Percentiles rank a stretch among this genome's conserved stretches.
Evolutionary conservation across 2,329 filamentous ascomycete genomes (phyloP).

Genomic region (Neobulgaria alba): DNA sequence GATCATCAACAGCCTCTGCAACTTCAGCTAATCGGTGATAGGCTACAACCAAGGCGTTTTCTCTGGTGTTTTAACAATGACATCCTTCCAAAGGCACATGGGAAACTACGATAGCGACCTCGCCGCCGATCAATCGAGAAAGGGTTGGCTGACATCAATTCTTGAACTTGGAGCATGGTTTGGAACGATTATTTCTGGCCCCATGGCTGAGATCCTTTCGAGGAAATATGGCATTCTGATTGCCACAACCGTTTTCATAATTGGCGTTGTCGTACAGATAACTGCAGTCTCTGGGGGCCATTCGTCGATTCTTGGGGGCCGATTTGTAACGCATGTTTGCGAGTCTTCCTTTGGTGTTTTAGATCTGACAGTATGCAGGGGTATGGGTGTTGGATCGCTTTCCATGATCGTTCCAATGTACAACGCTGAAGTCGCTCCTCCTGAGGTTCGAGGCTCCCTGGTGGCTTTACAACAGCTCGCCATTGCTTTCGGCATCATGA

Average conservation of each 20-base stretch:
- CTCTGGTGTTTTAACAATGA: constrained; percentile 57
- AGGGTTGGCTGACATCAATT: constrained; percentile 56
- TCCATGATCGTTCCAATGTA: constrained; percentile 56
- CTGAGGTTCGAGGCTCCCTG: constrained; percentile 58
- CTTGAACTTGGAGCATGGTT: constrained; percentile 71
- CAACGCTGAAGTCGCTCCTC: constrained; percentile 44
- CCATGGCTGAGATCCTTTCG: constrained; percentile 60
- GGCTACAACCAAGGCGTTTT: constrained; percentile 72
- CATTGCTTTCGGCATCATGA: constrained; percentile 52
- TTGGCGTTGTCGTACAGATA: constrained; percentile 62
- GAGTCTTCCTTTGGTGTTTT: background rate
- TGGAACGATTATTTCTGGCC: constrained; percentile 61
- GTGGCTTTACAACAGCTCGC: constrained; percentile 58
- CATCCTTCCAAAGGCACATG: constrained; percentile 45
- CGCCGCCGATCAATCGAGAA: constrained; percentile 41
- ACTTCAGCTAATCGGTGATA: constrained; percentile 41
- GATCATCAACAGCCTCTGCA: constrained; percentile 19
- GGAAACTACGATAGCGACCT: constrained; percentile 42
- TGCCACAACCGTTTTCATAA: constrained; percentile 55
- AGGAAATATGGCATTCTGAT: constrained; percentile 63
- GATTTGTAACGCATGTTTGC: constrained; percentile 53
- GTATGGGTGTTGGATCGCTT: constrained; percentile 61
- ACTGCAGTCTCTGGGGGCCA: constrained; percentile 49
- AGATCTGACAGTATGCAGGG: constrained; percentile 28
- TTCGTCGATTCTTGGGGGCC: constrained; percentile 56